These are phyloP conservation scores for Sparassis latifolia DNA, from an alignment of 1,284 basidiomycete genomes.

Conservation along the genomic window DNA sequence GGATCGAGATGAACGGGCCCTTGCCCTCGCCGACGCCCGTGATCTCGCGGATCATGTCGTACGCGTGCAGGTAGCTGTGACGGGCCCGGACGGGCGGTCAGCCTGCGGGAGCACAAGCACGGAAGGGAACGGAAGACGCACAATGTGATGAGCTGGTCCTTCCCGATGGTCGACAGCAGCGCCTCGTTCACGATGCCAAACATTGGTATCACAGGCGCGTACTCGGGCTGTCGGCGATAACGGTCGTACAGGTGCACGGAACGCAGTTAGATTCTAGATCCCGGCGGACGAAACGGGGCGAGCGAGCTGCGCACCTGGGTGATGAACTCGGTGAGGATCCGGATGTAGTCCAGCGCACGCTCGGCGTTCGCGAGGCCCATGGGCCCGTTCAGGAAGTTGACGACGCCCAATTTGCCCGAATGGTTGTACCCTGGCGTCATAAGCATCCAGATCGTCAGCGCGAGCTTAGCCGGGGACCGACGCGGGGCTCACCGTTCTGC, in stretches of 20 bases:
- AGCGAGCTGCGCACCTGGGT: conserved; percentile 30
- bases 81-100: conserved; percentile 39
- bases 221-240: conserved; percentile 29
- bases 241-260: not conserved
- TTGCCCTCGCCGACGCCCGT: conserved; percentile 50
- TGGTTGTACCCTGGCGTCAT: conserved; percentile 36
- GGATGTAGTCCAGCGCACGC: conserved; percentile 49
- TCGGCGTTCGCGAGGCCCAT: conserved; percentile 63
- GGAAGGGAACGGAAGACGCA: conserved; percentile 13
- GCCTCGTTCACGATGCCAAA: conserved; percentile 38
- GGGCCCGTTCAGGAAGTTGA: conserved; percentile 55
- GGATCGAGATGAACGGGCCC: conserved; percentile 49
- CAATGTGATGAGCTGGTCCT: conserved; percentile 30
- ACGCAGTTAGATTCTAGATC: too few relatives aligned
- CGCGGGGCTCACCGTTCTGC: conserved; percentile 50
- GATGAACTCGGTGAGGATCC: conserved; percentile 55
- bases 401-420: conserved; percentile 38
- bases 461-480: conserved; percentile 8
- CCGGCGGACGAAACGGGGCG: not conserved
- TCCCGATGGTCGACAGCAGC: conserved; percentile 32
- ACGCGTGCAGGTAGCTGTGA: conserved; percentile 51
- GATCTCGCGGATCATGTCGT: conserved; percentile 49
- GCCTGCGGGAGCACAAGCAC: not conserved
- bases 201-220: conserved; percentile 43
- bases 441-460: too few relatives aligned